Conservation (phyloP, 352 stramenopile genomes). For the Pythium sp. region DNA sequence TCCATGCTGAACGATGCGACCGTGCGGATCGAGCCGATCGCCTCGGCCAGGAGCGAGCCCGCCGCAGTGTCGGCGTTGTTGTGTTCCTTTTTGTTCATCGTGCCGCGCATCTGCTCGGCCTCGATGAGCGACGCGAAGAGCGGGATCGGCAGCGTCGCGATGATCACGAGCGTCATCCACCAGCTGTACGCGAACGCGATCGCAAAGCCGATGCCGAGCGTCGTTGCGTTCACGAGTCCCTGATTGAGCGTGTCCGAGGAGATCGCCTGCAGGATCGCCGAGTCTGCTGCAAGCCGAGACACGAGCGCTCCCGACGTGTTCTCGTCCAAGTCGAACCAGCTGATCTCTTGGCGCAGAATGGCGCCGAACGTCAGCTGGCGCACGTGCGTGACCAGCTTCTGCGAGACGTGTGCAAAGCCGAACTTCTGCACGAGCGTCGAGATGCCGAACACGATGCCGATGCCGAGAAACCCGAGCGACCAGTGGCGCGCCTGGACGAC, state of each 20-base stretch:
- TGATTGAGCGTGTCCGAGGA: conserved; percentile 66
- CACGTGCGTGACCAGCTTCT: conserved; percentile 44
- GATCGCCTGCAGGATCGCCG: conserved; percentile 65
- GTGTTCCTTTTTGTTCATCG: conserved; percentile 33
- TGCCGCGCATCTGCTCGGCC: conserved; percentile 31
- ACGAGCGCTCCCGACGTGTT: conserved; percentile 64
- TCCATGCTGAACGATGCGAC: conserved; percentile 36
- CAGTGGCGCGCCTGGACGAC: conserved; percentile 29
- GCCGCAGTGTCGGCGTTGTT: conserved; percentile 39
- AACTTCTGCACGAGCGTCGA: conserved; percentile 46
- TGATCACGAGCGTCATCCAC: too few relatives aligned
- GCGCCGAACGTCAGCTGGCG: conserved; percentile 37
- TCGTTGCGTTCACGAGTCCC: conserved; percentile 43
- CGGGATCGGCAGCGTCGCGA: too few relatives aligned
- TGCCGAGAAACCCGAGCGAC: conserved; percentile 26
- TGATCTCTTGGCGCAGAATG: conserved; percentile 72
- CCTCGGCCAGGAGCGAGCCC: conserved; percentile 35
- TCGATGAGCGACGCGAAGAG: conserved; percentile 15
- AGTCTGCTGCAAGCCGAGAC: conserved; percentile 61
- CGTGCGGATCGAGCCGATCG: conserved; percentile 52
- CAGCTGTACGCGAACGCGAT: too few relatives aligned
- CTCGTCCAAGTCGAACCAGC: conserved; percentile 61
- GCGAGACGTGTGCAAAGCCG: conserved; percentile 44
- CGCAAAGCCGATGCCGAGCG: conserved; percentile 22
- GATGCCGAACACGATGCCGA: conserved; percentile 35